Conservation (phyloP, 208 protist genomes). For the Zelonia costaricensis region DNA sequence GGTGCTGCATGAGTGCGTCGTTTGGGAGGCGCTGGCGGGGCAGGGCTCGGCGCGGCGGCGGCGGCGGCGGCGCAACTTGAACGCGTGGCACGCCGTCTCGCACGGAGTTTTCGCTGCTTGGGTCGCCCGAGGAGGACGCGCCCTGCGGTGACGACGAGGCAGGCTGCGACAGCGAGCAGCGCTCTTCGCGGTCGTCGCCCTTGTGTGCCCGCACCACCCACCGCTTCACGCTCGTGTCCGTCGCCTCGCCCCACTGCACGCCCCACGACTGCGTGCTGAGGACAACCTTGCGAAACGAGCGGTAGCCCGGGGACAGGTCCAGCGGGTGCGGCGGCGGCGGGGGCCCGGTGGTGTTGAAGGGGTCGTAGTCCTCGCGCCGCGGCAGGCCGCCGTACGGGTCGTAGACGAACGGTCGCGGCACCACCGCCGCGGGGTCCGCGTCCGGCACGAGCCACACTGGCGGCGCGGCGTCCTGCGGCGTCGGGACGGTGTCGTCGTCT, state of each 20-base stretch:
- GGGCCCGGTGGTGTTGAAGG: constrained; percentile 19
- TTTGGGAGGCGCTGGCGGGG: no score
- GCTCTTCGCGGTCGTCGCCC: background rate
- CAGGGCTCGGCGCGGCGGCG: background rate
- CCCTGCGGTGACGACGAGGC: constrained; percentile 4
- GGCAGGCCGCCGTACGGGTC: constrained; percentile 56
- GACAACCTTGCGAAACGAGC: constrained; percentile 34
- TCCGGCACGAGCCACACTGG: constrained; percentile 11
- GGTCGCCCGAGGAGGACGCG: background rate
- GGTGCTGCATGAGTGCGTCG: no score
- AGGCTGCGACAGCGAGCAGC: background rate
- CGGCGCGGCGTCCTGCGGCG: background rate
- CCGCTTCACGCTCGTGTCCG: constrained; percentile 37
- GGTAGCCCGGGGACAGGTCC: constrained; percentile 21
- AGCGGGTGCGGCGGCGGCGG: constrained; percentile 6
- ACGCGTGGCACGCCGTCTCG: background rate
- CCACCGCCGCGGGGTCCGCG: background rate
- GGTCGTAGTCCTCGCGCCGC: constrained; percentile 35
- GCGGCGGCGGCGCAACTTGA: background rate
- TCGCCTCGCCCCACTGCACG: constrained; percentile 23
- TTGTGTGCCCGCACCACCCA: constrained; percentile 32
- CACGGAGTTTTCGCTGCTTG: background rate
- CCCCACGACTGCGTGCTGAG: constrained; percentile 37
- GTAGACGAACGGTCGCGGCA: constrained; percentile 18
- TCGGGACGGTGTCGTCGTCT: background rate